Percentiles rank a stretch among this genome's conserved stretches.
Evolutionary conservation across 257 asterid species (phyloP).

Genomic region (Scutellaria minor): DNA sequence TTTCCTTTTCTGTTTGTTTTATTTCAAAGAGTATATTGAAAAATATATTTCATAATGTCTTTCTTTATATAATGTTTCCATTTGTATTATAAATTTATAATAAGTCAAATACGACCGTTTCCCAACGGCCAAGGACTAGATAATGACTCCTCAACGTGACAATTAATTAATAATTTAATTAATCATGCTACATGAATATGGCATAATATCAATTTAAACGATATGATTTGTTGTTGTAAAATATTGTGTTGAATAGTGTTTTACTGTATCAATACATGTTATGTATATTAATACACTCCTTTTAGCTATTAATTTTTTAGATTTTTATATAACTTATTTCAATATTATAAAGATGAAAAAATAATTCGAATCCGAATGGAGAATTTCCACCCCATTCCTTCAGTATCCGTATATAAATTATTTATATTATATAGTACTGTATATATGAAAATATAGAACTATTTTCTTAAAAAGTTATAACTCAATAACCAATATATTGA

Average conservation of each 20-base stretch:
- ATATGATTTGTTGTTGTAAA: neutral
- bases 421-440: no score
- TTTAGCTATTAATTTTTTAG: no score
- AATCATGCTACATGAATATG: conserved; percentile 5
- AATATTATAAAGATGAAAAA: no score
- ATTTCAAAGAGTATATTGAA: neutral
- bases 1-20: neutral
- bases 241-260: neutral
- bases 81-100: neutral
- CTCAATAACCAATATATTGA: no score
- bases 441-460: no score
- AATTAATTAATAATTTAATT: neutral
- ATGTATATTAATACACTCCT: neutral
- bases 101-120: conserved; percentile 32
- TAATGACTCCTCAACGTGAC: conserved; percentile 29
- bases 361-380: no score
- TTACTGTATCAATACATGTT: no score
- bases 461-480: no score
- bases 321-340: no score
- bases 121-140: conserved; percentile 37
- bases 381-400: no score
- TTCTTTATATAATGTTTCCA: neutral
- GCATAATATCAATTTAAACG: conserved; percentile 1
- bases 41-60: neutral
- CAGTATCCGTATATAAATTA: no score